Conservation (phyloP, 352 stramenopile species). For the Globisporangium canariense region DNA sequence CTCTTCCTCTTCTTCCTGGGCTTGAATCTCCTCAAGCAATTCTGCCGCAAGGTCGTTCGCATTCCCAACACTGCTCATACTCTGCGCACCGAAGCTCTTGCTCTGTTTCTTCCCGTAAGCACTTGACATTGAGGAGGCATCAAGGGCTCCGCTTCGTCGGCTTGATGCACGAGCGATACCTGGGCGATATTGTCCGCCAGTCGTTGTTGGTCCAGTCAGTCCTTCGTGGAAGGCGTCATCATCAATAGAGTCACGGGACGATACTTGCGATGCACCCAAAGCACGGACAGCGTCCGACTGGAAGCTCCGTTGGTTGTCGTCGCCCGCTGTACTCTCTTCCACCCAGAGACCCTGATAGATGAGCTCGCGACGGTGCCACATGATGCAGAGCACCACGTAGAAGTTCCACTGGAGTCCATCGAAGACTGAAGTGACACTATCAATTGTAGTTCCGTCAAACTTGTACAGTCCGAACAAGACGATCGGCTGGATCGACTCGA, state of each 20-base stretch:
- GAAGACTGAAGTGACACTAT: conserved; percentile 52
- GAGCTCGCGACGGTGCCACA: conserved; percentile 82
- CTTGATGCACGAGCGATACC: neutral
- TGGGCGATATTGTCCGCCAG: conserved; percentile 6
- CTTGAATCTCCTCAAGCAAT: conserved; percentile 45
- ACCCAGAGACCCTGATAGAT: conserved; percentile 76
- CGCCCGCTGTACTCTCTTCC: conserved; percentile 25
- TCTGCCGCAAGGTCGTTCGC: conserved; percentile 43
- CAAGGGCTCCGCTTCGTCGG: neutral
- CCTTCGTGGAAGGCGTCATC: conserved; percentile 60
- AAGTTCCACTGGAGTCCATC: conserved; percentile 83
- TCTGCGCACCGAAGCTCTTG: conserved; percentile 27
- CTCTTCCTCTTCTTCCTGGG: conserved; percentile 40
- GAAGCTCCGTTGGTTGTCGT: conserved; percentile 32
- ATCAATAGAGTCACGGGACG: conserved; percentile 74
- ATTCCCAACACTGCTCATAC: conserved; percentile 27
- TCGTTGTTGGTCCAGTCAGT: neutral
- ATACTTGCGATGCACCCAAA: conserved; percentile 45
- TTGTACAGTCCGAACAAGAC: conserved; percentile 86
- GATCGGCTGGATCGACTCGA: conserved; percentile 70
- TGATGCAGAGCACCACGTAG: conserved; percentile 68
- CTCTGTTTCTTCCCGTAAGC: conserved; percentile 10
- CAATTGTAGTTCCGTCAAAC: conserved; percentile 67
- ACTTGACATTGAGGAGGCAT: neutral
- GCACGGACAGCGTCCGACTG: conserved; percentile 40